Evolutionary conservation across 441 rosid genomes (phyloP), one percentile per base, ranked within the genome.

Genomic region (Manihot esculenta): DNA sequence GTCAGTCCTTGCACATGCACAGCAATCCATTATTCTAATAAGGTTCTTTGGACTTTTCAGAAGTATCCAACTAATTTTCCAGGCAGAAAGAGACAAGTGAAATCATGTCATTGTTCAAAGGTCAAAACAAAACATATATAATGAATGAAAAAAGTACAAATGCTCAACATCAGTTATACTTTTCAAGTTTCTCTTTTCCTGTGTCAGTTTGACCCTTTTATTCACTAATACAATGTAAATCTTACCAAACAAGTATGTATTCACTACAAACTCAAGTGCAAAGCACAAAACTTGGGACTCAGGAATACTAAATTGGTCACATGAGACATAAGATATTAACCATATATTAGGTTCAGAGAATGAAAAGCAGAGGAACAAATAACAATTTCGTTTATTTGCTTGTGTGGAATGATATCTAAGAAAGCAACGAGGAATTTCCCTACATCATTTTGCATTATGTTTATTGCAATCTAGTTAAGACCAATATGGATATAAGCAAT

Each of bases 281-380:
- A 27, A 11, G 51, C 48, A 23, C 45, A 18, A 61, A 23, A 51
- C 21, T 14, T 23, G 69, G 35, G 61, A n/a, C 62, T 64, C 64
- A 61, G 65, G 60, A 59, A 50, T 69, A 9, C 57, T 48, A 27
- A 23, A 64, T 64, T 20, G 12, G 33, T 18, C 41, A 64, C 42
- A 10, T 47, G 56, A 48, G 21, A 53, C 56, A 24, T 10, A 64
- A 24, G 63, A 60, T 23, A 45, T 49, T 23, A 26, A 23, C 10
- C 53, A 10, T 14, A 27, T 9, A 30, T 14, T 64, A 35, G 26
- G 23, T 10, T 60, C 6, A 30, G 33, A 21, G 33, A 14, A 55
- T 55, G 24, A 10, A 60, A 13, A 7, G 38, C 7, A 20, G 5
- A 44, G 15, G 53, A 44, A 41, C 38, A 12, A 44, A n/a, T n/a